These are phyloP conservation scores for Trichoderma simmonsii DNA, from an alignment of 2,329 filamentous ascomycete species.

Conservation along the genomic window DNA sequence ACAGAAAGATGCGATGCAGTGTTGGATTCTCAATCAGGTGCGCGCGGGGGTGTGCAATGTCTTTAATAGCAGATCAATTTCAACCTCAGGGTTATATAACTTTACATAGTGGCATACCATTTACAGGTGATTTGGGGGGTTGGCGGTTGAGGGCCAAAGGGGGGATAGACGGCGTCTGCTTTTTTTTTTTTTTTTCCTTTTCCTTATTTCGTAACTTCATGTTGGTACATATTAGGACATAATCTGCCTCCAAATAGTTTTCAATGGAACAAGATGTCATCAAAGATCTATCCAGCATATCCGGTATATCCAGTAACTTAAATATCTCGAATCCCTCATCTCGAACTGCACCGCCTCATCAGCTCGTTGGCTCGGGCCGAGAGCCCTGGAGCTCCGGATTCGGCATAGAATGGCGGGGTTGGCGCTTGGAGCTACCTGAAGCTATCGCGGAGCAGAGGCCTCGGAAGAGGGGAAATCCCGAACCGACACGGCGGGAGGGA, in stretches of 20 bases:
- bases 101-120: slow-evolving; percentile 9
- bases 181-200: background rate
- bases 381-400: background rate
- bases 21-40: background rate
- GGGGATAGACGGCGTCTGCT: slow-evolving; percentile 8
- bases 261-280: background rate
- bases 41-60: background rate
- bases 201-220: background rate
- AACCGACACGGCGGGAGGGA: slow-evolving; percentile 20
- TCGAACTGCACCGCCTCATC: background rate
- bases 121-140: background rate
- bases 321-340: background rate
- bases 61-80: slow-evolving; percentile 2
- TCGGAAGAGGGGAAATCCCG: slow-evolving; percentile 38
- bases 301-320: background rate
- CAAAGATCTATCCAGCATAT: background rate
- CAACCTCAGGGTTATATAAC: slow-evolving; percentile 6
- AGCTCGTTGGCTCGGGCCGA: background rate
- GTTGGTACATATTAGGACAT: background rate
- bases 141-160: background rate
- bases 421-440: background rate
- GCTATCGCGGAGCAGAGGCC: background rate
- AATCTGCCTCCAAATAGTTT: background rate
- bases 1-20: background rate
- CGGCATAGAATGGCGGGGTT: slow-evolving; percentile 14